Conservation (phyloP, 2,329 filamentous ascomycete genomes). For the Tympanopsis confertula region DNA sequence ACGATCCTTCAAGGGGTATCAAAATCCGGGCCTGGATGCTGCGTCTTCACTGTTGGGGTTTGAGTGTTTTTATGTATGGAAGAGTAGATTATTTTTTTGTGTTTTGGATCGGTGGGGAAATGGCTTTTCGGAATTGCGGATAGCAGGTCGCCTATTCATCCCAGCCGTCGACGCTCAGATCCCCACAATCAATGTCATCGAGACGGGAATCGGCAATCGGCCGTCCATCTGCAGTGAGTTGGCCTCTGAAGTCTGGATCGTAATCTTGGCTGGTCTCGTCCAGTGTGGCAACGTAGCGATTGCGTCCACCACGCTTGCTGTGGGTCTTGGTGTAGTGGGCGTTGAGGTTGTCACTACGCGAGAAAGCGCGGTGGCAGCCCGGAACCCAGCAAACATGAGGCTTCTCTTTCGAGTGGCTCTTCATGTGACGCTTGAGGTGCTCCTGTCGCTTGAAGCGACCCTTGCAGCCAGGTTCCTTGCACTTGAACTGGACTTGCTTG, state of each 20-base stretch:
- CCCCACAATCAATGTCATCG: not conserved
- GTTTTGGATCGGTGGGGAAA: too few relatives aligned
- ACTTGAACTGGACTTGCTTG: conserved; percentile 25
- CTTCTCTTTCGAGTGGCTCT: conserved; percentile 24
- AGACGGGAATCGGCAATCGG: conserved; percentile 12
- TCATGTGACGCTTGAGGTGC: conserved; percentile 34
- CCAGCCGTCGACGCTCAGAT: not conserved
- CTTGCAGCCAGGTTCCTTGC: conserved; percentile 26
- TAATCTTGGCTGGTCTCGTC: conserved; percentile 26
- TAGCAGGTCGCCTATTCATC: too few relatives aligned
- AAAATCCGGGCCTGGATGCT: too few relatives aligned
- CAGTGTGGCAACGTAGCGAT: conserved; percentile 29
- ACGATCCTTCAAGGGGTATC: too few relatives aligned
- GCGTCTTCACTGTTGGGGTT: too few relatives aligned
- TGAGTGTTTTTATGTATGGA: too few relatives aligned
- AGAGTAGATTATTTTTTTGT: too few relatives aligned
- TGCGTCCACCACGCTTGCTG: conserved; percentile 29
- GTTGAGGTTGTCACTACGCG: conserved; percentile 29
- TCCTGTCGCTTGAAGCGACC: conserved; percentile 34
- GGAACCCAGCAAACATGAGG: conserved; percentile 29
- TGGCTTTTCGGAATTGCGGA: too few relatives aligned
- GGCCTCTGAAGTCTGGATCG: conserved; percentile 27
- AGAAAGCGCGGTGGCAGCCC: conserved; percentile 23
- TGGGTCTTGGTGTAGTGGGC: conserved; percentile 31
- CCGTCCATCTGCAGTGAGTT: conserved; percentile 25